These are phyloP conservation scores for Punctularia strigosozonata DNA, from an alignment of 768 basidiomycete species.

Conservation along the genomic window DNA sequence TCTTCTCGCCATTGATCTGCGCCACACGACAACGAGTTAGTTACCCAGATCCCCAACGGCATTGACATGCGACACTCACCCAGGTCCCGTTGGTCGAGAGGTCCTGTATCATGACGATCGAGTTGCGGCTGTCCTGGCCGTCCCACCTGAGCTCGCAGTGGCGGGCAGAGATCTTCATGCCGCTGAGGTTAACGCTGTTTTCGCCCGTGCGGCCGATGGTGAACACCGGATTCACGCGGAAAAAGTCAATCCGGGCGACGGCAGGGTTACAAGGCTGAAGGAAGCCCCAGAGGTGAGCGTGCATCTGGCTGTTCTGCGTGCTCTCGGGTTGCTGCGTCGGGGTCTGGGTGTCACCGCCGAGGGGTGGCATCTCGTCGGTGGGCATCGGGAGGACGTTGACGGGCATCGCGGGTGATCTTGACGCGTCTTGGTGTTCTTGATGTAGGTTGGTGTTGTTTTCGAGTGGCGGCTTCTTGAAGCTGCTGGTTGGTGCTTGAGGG, in stretches of 20 bases:
- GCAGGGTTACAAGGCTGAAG: conserved; percentile 49
- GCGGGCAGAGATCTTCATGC: conserved; percentile 62
- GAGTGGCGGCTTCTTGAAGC: too few species aligned
- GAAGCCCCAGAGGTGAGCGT: conserved; percentile 51
- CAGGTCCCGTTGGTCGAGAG: conserved; percentile 66
- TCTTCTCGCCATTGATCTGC: conserved; percentile 57
- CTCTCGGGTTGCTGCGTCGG: too few species aligned
- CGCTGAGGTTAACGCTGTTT: conserved; percentile 48
- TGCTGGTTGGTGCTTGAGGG: too few species aligned
- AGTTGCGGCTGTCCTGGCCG: conserved; percentile 27
- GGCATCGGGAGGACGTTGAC: too few species aligned
- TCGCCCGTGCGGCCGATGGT: conserved; percentile 42
- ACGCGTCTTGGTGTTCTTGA: too few species aligned
- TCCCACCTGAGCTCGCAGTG: conserved; percentile 56
- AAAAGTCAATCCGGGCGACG: conserved; percentile 50
- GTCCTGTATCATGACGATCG: conserved; percentile 40
- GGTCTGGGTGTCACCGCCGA: too few species aligned
- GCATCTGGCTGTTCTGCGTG: too few species aligned
- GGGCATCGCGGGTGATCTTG: too few species aligned
- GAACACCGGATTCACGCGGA: conserved; percentile 35
- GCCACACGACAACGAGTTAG: not conserved
- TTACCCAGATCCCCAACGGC: not conserved
- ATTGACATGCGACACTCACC: conserved; percentile 27
- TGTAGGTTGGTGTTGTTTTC: too few species aligned
- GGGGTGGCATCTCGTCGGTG: too few species aligned